Percentiles rank a stretch among this genome's conserved stretches.
Evolutionary conservation across 2,329 filamentous ascomycete genomes (phyloP).

Genomic region (Alternaria consortialis): DNA sequence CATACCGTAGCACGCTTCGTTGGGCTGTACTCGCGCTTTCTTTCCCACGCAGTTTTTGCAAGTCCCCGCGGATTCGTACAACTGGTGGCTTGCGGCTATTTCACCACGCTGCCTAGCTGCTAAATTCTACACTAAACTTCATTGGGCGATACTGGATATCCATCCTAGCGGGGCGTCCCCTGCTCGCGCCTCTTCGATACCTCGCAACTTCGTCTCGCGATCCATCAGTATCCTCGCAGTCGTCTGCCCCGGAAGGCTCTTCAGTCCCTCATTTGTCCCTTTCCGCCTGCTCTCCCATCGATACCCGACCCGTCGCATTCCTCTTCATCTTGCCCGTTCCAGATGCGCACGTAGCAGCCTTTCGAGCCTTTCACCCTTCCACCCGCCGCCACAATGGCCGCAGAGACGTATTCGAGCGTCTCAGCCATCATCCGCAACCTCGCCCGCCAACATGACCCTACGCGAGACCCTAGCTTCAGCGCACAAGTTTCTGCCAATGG

Average conservation of each 20-base stretch:
- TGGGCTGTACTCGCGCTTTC: background rate
- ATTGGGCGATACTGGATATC: slow-evolving; percentile 6
- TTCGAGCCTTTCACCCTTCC: slow-evolving; percentile 30
- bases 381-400: slow-evolving; percentile 42
- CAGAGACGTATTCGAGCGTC: slow-evolving; percentile 50
- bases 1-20: background rate
- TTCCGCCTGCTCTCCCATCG: slow-evolving; percentile 2
- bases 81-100: slow-evolving; percentile 3
- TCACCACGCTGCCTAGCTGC: slow-evolving; percentile 5
- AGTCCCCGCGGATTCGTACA: background rate
- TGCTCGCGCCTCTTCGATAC: slow-evolving; percentile 8
- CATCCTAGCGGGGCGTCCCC: slow-evolving; percentile 16
- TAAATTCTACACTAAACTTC: background rate
- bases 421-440: slow-evolving; percentile 58
- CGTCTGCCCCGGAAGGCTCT: slow-evolving; percentile 4
- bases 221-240: slow-evolving; percentile 1
- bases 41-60: background rate
- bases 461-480: slow-evolving; percentile 55
- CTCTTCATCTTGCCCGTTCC: slow-evolving; percentile 25
- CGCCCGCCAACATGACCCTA: slow-evolving; percentile 57
- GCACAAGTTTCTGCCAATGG: slow-evolving; percentile 52
- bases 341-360: slow-evolving; percentile 49
- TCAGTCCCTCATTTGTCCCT: slow-evolving; percentile 6
- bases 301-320: slow-evolving; percentile 23
- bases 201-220: slow-evolving; percentile 11